Base-by-base conservation (phyloP, 441 rosid species). In the Corymbia citriodora region DNA sequence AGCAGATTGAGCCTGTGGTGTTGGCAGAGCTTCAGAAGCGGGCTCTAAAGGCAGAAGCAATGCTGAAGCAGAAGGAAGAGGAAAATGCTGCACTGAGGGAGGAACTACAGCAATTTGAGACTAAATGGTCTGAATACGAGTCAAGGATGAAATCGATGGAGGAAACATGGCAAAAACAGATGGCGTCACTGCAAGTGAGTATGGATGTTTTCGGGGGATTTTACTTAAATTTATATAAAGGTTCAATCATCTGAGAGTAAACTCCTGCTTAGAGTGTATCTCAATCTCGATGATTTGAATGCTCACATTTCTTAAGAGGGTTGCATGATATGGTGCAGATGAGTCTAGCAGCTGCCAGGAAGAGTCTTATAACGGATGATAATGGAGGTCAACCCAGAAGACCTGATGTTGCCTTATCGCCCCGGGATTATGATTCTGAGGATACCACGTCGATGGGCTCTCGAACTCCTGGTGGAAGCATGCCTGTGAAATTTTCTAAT, bases 111-210 rank as follows among this genome's bases (percentile, higher is more conserved):
- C 96, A 95, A 89, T 95, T 90, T 85, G 99, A 96, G 91, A 94
- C 93, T 88, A 95, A 94, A 91, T 97, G 99, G 99, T 94, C 93
- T 9, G 99, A 97, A 8, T 95, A 97, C 27, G 99, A 98, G 94
- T 92, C 93, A 61, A 98, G 94, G 93, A 97, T 98, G 99, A 97
- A 97, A 93, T 94, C 97, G 49, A 97, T 96, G 98, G 99, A 98
- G 94, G 99, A 97, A 90, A 94, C 95, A 91, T 97, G 99, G 99
- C 97, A 95, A 92, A 95, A 93, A 93, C 99, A 98, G 93, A 96
- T 97, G 97, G 93, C 94, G 27, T 95, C 99, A 36, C 92, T 96
- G 95, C 99, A 97, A 93, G 99, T 96, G 89, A 93, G 97, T 74
- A 89, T 74, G 55, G 86, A 87, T 89, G 14, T 18, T 83, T n/a